A percentile compares a stretch with the other conserved stretches of the same genome.
These are phyloP conservation scores for Penicillium palitans DNA, from an alignment of 2,329 filamentous ascomycete species.

Conservation along the genomic window DNA sequence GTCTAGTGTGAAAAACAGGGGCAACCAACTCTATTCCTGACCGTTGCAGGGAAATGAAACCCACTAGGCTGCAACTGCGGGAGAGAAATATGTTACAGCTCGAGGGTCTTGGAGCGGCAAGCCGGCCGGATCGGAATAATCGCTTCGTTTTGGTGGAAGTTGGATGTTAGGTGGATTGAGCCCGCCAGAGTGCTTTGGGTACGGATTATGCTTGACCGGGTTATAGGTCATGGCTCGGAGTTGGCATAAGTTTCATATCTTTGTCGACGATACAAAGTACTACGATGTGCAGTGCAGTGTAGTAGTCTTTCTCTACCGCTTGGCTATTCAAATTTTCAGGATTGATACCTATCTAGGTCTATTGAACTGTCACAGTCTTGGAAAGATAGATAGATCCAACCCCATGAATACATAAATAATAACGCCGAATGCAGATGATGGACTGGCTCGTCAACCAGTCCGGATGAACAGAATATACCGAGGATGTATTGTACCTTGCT, in stretches of 20 bases:
- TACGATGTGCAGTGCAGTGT: not conserved
- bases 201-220: no score
- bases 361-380: not conserved
- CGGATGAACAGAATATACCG: not conserved
- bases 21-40: not conserved
- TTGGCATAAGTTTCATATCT: not conserved
- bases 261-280: not conserved
- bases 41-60: not conserved
- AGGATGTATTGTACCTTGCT: not conserved
- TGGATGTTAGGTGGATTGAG: not conserved
- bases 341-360: not conserved
- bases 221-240: not conserved
- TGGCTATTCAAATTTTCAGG: not conserved
- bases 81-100: not conserved
- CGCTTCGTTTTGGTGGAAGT: not conserved
- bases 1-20: not conserved
- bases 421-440: not conserved
- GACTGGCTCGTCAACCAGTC: not conserved
- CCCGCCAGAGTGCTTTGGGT: not conserved
- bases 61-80: not conserved
- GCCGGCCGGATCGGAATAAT: conserved; percentile 12
- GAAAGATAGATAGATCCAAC: not conserved
- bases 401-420: not conserved
- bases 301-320: not conserved
- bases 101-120: conserved; percentile 3